These are phyloP conservation scores for Calonectria multiphialidica DNA, from an alignment of 2,329 filamentous ascomycete species.

Conservation along the genomic window DNA sequence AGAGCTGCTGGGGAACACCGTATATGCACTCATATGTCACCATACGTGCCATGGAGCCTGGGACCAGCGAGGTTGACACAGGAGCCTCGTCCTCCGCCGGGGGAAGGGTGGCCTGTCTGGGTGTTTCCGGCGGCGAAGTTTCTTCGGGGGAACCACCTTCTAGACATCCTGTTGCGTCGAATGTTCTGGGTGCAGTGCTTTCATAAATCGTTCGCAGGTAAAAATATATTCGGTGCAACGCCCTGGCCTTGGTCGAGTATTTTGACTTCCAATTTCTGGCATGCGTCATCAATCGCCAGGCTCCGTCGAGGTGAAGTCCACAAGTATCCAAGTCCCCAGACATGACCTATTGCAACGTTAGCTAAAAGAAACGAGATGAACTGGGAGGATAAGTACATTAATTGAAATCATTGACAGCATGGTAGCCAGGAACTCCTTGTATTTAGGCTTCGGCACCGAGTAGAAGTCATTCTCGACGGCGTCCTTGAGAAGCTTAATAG, in stretches of 20 bases:
- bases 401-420: slow-evolving; percentile 46
- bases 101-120: neutral
- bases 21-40: slow-evolving; percentile 22
- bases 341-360: slow-evolving; percentile 33
- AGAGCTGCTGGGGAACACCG: slow-evolving; percentile 16
- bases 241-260: slow-evolving; percentile 31
- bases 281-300: slow-evolving; percentile 34
- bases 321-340: slow-evolving; percentile 41
- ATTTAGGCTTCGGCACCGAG: slow-evolving; percentile 33
- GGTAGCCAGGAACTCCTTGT: slow-evolving; percentile 44
- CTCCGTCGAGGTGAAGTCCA: slow-evolving; percentile 38
- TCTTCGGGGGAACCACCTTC: neutral
- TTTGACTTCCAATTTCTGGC: slow-evolving; percentile 31
- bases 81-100: slow-evolving; percentile 9
- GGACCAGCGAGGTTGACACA: neutral
- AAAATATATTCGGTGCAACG: slow-evolving; percentile 42
- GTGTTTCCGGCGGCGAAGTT: neutral
- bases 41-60: slow-evolving; percentile 18
- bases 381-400: slow-evolving; percentile 28
- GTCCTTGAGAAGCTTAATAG: slow-evolving; percentile 37
- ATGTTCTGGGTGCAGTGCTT: slow-evolving; percentile 30
- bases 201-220: slow-evolving; percentile 41
- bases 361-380: no score
- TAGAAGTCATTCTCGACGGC: slow-evolving; percentile 37
- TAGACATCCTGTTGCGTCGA: neutral